Evolutionary conservation across 345 rosid genomes (phyloP).

Genomic region (Syzygium grande): DNA sequence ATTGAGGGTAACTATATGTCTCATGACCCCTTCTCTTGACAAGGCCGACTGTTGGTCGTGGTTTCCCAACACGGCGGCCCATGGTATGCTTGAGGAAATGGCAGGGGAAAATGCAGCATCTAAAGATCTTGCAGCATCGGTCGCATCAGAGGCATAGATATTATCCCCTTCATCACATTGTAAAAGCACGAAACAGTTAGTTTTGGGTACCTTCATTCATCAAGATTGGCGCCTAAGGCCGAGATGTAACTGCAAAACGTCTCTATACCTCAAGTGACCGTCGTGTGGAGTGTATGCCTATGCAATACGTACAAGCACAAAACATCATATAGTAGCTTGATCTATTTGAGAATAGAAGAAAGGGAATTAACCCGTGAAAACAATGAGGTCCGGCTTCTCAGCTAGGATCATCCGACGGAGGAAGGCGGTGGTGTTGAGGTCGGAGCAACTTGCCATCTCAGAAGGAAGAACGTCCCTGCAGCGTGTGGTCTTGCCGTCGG

Average conservation of each 20-base stretch:
- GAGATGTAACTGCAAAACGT: not conserved
- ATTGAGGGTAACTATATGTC: conserved; percentile 48
- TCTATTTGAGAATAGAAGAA: not conserved
- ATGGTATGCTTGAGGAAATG: conserved; percentile 62
- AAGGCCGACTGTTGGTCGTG: conserved; percentile 81
- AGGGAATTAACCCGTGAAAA: conserved; percentile 60
- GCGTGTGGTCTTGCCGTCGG: conserved; percentile 46
- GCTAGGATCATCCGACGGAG: conserved; percentile 59
- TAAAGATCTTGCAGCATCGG: conserved; percentile 56
- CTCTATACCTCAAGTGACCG: not conserved
- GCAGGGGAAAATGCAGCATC: conserved; percentile 74
- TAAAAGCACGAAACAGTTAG: not conserved
- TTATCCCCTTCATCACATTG: conserved; percentile 53
- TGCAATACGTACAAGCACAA: not conserved
- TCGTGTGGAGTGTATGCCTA: not conserved
- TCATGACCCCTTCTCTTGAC: conserved; percentile 79
- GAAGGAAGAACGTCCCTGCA: conserved; percentile 46
- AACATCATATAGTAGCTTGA: not conserved
- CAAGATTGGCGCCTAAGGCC: not conserved
- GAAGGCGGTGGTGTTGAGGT: conserved; percentile 82
- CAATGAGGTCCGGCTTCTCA: conserved; percentile 75
- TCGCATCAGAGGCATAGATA: conserved; percentile 51
- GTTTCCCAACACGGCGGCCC: conserved; percentile 88
- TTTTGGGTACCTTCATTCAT: not conserved
- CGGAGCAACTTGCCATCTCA: conserved; percentile 55